Percentiles rank a stretch among this genome's conserved stretches.
Conservation (phyloP, 345 rosid species). For the Hibiscus trionum region DNA sequence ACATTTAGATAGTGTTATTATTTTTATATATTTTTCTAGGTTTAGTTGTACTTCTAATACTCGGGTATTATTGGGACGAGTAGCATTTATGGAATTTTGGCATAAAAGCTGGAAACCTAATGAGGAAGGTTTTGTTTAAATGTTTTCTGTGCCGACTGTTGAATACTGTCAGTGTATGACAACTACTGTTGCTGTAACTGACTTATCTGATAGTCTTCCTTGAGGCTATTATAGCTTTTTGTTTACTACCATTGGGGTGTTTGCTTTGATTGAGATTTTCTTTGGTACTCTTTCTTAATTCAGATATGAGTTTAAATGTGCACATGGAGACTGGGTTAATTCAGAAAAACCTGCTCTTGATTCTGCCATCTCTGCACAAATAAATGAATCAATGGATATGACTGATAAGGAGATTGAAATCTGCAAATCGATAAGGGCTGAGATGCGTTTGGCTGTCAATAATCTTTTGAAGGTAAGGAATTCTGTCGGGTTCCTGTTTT, state of each 20-base stretch:
- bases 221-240: background rate
- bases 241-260: background rate
- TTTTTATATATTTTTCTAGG: no score
- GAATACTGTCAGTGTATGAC: background rate
- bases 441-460: slow-evolving; percentile 64
- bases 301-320: slow-evolving; percentile 69
- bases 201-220: background rate
- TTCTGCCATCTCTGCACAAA: slow-evolving; percentile 39
- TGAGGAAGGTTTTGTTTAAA: no score
- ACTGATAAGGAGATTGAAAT: slow-evolving; percentile 49
- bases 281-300: slow-evolving; percentile 14
- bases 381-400: slow-evolving; percentile 35
- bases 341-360: slow-evolving; percentile 63
- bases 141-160: background rate
- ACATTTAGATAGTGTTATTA: no score
- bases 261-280: slow-evolving; percentile 2
- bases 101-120: no score
- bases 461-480: slow-evolving; percentile 73
- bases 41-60: no score
- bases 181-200: background rate
- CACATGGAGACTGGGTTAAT: slow-evolving; percentile 71
- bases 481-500: background rate
- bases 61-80: background rate
- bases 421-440: slow-evolving; percentile 56
- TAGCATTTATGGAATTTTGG: background rate